Percentiles rank a stretch among this genome's conserved stretches.
Evolutionary conservation across 257 asterid genomes (phyloP).

Genomic region (Jasminum sambac): DNA sequence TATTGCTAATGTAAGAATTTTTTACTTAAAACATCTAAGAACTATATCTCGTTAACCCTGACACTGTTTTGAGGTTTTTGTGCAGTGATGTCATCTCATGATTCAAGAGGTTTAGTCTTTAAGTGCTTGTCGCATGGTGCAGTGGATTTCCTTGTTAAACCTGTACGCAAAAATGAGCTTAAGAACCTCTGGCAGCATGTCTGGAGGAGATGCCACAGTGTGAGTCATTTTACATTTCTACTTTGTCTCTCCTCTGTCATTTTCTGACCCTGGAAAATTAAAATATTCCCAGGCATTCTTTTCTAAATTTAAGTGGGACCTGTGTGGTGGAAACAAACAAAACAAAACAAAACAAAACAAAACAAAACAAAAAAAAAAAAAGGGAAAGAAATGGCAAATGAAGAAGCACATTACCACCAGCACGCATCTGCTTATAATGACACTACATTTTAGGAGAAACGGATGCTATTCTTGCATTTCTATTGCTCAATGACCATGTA

Average conservation of each 20-base stretch:
- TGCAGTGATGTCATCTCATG: slow-evolving; percentile 99
- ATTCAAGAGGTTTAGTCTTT: slow-evolving; percentile 87
- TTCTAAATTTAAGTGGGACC: neutral
- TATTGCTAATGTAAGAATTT: neutral
- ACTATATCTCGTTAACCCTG: slow-evolving; percentile 25
- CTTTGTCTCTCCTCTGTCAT: slow-evolving; percentile 15
- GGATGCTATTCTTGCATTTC: neutral
- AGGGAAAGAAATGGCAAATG: neutral
- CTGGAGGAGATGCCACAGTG: slow-evolving; percentile 96
- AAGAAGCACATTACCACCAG: neutral
- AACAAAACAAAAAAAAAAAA: neutral
- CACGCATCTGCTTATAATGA: neutral
- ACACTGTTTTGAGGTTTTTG: slow-evolving; percentile 30
- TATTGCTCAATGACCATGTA: neutral
- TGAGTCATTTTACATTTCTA: slow-evolving; percentile 40
- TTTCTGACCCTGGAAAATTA: slow-evolving; percentile 1
- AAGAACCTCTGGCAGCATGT: slow-evolving; percentile 98
- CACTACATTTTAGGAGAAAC: neutral
- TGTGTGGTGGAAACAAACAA: neutral
- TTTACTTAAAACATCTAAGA: slow-evolving; percentile 11
- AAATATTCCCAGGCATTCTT: neutral
- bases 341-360: no score
- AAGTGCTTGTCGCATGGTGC: slow-evolving; percentile 96
- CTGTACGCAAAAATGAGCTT: slow-evolving; percentile 91
- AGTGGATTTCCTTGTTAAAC: slow-evolving; percentile 93